Base-by-base conservation (phyloP, 805 yeast genomes). In the Pichia kluyveri region DNA sequence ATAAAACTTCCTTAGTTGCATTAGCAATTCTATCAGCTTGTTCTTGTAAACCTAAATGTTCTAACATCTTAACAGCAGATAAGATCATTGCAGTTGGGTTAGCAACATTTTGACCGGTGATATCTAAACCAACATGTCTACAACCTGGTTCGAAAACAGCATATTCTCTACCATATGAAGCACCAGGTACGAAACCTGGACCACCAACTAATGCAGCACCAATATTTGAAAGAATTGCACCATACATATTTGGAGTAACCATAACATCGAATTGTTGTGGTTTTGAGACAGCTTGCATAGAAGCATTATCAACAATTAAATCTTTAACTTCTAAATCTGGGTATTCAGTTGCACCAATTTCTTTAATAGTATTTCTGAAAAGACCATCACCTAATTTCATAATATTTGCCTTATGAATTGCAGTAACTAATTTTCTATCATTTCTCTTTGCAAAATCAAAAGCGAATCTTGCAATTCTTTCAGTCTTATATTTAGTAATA, bases 61-160 rank as follows among this genome's bases (percentile, higher is more conserved):
- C 86, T 73, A 91, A 80, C 83, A 91, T 70, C 84, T 91, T 81
- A 55, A 90, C 72, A 42, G 96, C 79, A 51, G 96, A 87, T 63
- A 93, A 76, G 62, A 91, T 85, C 91, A 91, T 85, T 59, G 96
- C 98, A 53, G 97, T 87, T 68, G 99, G 99, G 82, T 91, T 91
- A 56, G 98, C 98, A 55, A 87, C 77, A 76, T 88, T 86, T 71
- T 86, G 80, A 66, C 96, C 97, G 77, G 86, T 78, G 69, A 93
- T 86, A 71, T 91, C 97, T 61, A 91, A 77, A 71, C 98, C 98
- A 63, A 90, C 98, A 76, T 90, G 98, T 79, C 99, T 86, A 75
- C 97, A 90, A 73, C 98, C 99, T 62, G 99, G 98, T 77, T 91
- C 99, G 70, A 93, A 91, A 53, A 91, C 95, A 49, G 98, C 98